Evolutionary conservation across 768 basidiomycete genomes (phyloP).

Genomic region (Boletus vermiculosoides): DNA sequence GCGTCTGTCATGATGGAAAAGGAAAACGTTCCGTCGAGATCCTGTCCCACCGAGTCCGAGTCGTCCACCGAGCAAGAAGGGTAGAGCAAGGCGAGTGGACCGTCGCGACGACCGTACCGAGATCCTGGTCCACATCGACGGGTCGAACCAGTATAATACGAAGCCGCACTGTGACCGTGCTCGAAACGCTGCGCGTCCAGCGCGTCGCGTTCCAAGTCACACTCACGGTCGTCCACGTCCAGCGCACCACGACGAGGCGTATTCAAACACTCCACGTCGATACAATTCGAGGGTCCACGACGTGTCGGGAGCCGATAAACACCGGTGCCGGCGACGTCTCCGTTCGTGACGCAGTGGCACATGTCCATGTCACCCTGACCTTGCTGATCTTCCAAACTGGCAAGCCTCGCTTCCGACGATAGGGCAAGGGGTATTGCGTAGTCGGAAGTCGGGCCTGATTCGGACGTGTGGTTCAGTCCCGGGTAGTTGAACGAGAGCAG

Average conservation of each 20-base stretch:
- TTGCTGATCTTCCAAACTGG: too few species aligned
- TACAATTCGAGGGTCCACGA: background rate
- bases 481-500: slow-evolving; percentile 22
- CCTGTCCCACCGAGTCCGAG: background rate
- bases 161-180: background rate
- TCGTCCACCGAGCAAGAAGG: slow-evolving; percentile 7
- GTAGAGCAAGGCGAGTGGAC: slow-evolving; percentile 3
- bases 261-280: background rate
- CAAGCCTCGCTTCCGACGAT: background rate
- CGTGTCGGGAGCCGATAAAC: background rate
- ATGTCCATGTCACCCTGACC: background rate
- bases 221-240: background rate
- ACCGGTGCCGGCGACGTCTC: too few species aligned
- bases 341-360: background rate
- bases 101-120: slow-evolving; percentile 1
- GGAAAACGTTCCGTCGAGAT: slow-evolving; percentile 5
- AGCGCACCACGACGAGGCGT: background rate
- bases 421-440: background rate
- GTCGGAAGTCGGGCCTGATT: background rate
- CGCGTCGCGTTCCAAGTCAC: too few species aligned
- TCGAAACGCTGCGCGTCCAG: too few species aligned
- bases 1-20: slow-evolving; percentile 5
- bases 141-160: background rate
- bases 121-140: background rate
- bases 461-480: background rate